phyloP scores from a whole-genome alignment of 257 asterid genomes.

The Asclepias syriaca region DNA sequence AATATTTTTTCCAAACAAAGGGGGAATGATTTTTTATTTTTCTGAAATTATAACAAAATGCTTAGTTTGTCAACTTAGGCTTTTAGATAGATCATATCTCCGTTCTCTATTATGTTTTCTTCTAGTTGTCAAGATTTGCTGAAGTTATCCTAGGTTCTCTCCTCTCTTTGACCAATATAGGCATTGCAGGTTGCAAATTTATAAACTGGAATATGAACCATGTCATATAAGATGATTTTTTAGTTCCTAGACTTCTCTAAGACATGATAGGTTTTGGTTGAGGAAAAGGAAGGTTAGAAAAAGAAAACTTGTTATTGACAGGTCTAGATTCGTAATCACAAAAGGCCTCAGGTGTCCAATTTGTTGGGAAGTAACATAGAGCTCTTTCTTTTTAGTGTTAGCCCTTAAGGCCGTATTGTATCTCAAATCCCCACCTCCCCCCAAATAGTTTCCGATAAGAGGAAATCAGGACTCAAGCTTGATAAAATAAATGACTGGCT shows the following conservation, averaged over 20 bases:
- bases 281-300: background rate
- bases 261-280: background rate
- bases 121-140: background rate
- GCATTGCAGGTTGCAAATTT: background rate
- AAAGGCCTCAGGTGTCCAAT: background rate
- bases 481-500: background rate
- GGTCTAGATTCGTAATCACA: background rate
- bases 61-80: background rate
- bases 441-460: background rate
- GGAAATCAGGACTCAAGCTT: background rate
- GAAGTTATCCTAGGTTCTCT: background rate
- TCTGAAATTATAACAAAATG: background rate
- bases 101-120: background rate
- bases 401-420: background rate
- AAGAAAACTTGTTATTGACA: background rate
- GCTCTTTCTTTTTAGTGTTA: background rate
- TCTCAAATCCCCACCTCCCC: background rate
- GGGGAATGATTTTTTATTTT: background rate
- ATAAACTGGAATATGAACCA: background rate
- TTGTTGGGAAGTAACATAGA: background rate
- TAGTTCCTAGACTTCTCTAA: background rate
- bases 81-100: background rate
- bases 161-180: background rate
- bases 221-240: too few relatives aligned
- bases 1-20: background rate